phyloP scores from a whole-genome alignment of 352 stramenopile genomes.

The Phytophthora pluvialis region DNA sequence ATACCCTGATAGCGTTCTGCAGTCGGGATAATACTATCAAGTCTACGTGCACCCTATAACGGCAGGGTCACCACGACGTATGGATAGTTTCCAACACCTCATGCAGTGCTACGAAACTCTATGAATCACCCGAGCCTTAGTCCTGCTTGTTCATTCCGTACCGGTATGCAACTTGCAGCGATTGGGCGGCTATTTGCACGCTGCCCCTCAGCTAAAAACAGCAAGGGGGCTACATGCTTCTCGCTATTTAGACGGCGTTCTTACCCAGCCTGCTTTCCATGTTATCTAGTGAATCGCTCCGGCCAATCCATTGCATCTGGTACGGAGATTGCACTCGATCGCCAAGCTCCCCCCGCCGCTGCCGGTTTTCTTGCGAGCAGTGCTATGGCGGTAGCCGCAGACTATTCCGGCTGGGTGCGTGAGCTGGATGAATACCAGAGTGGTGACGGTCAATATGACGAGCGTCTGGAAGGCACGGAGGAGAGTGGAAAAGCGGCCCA shows the following conservation, averaged over 20 bases:
- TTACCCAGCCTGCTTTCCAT: slow-evolving; percentile 23
- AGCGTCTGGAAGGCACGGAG: slow-evolving; percentile 32
- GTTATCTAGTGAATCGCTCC: background rate
- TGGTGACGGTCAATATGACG: slow-evolving; percentile 39
- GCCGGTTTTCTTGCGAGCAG: background rate
- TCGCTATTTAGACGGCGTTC: slow-evolving; percentile 18
- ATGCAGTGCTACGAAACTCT: background rate
- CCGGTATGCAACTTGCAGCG: slow-evolving; percentile 1
- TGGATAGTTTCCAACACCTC: too few relatives aligned
- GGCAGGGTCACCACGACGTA: too few relatives aligned
- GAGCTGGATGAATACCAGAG: slow-evolving; percentile 66
- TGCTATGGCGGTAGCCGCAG: slow-evolving; percentile 38
- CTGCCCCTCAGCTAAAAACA: slow-evolving; percentile 27
- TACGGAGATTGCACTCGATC: slow-evolving; percentile 6
- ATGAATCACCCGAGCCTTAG: too few relatives aligned
- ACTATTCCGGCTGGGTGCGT: slow-evolving; percentile 61
- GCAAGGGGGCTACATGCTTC: background rate
- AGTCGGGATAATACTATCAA: too few relatives aligned
- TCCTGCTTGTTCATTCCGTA: background rate
- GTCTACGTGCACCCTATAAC: too few relatives aligned
- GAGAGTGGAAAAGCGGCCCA: slow-evolving; percentile 16
- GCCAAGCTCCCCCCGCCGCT: background rate
- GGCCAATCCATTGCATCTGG: slow-evolving; percentile 17
- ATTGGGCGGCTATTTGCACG: slow-evolving; percentile 34
- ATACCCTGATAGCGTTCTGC: too few relatives aligned